Evolutionary conservation across 306 rosid genomes (phyloP), one percentile per base, ranked within the genome.

Genomic region (Cotoneaster glaucophyllus): DNA sequence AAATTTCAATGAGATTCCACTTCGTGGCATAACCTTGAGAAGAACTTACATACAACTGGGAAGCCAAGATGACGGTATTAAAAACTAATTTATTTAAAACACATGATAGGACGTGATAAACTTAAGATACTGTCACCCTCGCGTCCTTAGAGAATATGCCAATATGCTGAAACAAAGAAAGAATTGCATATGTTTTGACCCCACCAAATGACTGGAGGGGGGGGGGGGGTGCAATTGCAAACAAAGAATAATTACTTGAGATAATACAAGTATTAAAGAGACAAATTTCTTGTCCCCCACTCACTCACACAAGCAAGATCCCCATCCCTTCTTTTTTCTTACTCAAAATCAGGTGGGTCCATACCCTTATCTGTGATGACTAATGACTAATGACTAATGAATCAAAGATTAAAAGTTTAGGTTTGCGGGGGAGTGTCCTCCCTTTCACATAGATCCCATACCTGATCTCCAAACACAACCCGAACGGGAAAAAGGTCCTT

Each of bases 251-350:
- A 67, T 75, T 63, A 31, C 79, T 71, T 13, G 63, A 64, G 72
- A 77, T 32, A 66, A 80, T 62, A 69, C 67, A 67, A 63, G 67
- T 54, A 17, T 71, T 71, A 65, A 61, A 54, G 68, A 26, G 67
- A 64, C 78, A 69, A 72, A 67, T 57, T 31, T 78, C 64, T 43
- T 85, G 84, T 76, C 82, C 77, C 85, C 88, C 87, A 87, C 85
- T 86, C 85, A 87, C 79, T 82, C 62, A 21, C 58, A n/a, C 31
- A 79, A 52, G 67, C 78, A 59, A 54, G 62, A 57, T 41, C 34
- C 67, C 53, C 76, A 63, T 64, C 64, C 56, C 45, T 68, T 67
- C 69, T 81, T 63, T 63, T 73, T 32, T 29, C 73, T 72, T 73
- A 66, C 74, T 65, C 64, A 74, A 71, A 73, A 61, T 65, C 65